These are phyloP conservation scores for Venturiaceae sp. DNA, from an alignment of 2,329 filamentous ascomycete species.

Conservation along the genomic window DNA sequence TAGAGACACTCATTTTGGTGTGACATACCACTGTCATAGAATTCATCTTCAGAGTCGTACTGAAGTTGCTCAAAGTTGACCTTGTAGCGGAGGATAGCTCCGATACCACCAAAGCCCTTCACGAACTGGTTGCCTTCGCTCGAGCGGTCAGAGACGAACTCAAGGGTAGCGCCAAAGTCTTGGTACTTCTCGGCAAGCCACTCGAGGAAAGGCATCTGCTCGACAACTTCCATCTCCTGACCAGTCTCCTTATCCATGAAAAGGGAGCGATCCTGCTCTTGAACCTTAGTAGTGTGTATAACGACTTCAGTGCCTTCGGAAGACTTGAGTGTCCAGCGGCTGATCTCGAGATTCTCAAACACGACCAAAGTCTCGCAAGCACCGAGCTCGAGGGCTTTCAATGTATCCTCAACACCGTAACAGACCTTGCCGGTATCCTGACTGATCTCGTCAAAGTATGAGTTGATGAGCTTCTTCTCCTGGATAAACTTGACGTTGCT, in stretches of 20 bases:
- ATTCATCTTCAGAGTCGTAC: slow-evolving; percentile 68
- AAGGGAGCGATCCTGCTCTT: slow-evolving; percentile 67
- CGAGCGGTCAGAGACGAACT: slow-evolving; percentile 96
- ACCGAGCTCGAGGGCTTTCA: slow-evolving; percentile 93
- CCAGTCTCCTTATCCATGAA: slow-evolving; percentile 96
- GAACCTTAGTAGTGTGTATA: slow-evolving; percentile 78
- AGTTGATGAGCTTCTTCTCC: slow-evolving; percentile 99
- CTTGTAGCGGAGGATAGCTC: slow-evolving; percentile 95
- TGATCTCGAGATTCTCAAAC: slow-evolving; percentile 94
- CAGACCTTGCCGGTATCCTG: slow-evolving; percentile 95
- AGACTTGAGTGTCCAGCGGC: slow-evolving; percentile 80
- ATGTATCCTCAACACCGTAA: slow-evolving; percentile 88
- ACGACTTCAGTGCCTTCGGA: slow-evolving; percentile 62
- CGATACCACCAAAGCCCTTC: slow-evolving; percentile 98
- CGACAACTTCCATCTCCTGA: slow-evolving; percentile 91
- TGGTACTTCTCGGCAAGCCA: slow-evolving; percentile 99
- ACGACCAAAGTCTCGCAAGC: slow-evolving; percentile 92
- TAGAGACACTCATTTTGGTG: not conserved
- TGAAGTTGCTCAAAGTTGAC: slow-evolving; percentile 99
- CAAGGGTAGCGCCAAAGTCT: slow-evolving; percentile 88
- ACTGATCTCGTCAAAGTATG: slow-evolving; percentile 98
- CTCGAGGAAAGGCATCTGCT: slow-evolving; percentile 90
- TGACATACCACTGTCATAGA: slow-evolving; percentile 57
- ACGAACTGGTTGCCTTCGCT: slow-evolving; percentile 99
- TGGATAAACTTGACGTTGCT: slow-evolving; percentile 99